Conservation (phyloP, 2,329 filamentous ascomycete genomes). For the Ophiostoma australiae region DNA sequence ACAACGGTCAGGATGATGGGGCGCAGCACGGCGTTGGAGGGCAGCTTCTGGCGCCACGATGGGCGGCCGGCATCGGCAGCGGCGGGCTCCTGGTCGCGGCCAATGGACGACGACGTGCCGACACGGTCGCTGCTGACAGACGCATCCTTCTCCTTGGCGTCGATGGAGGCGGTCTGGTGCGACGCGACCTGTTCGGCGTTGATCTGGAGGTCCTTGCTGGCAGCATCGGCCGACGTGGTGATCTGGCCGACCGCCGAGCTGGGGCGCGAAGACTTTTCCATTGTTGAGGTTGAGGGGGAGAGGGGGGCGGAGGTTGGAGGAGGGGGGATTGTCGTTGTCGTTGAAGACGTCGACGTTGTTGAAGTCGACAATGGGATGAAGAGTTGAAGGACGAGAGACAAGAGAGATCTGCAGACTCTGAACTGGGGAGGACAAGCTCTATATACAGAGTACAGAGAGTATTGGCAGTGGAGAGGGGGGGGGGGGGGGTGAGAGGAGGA, state of each 20-base stretch:
- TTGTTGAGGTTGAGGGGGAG: not conserved
- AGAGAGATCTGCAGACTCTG: not conserved
- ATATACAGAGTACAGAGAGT: not conserved
- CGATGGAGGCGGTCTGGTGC: not conserved
- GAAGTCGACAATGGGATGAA: not conserved
- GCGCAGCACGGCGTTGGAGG: not conserved
- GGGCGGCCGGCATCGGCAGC: not conserved
- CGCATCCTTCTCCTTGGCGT: not conserved
- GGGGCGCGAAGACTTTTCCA: not conserved
- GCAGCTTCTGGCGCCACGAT: not conserved
- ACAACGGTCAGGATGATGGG: not conserved
- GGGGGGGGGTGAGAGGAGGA: not conserved
- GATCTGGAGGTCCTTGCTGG: not conserved
- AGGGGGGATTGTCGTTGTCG: not conserved
- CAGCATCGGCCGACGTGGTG: not conserved
- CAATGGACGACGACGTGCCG: constrained; percentile 10
- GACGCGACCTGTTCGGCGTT: not conserved
- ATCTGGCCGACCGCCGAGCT: constrained; percentile 8
- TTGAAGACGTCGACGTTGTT: not conserved
- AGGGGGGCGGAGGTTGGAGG: not conserved
- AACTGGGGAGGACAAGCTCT: not conserved
- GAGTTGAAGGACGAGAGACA: not conserved
- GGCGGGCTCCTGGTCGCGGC: not conserved
- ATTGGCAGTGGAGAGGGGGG: not conserved
- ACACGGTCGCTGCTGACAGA: constrained; percentile 8